Evolutionary conservation across 1,139 yeast species (phyloP), one percentile per base, ranked within the genome.

Genomic region (Yueomyces sp.): DNA sequence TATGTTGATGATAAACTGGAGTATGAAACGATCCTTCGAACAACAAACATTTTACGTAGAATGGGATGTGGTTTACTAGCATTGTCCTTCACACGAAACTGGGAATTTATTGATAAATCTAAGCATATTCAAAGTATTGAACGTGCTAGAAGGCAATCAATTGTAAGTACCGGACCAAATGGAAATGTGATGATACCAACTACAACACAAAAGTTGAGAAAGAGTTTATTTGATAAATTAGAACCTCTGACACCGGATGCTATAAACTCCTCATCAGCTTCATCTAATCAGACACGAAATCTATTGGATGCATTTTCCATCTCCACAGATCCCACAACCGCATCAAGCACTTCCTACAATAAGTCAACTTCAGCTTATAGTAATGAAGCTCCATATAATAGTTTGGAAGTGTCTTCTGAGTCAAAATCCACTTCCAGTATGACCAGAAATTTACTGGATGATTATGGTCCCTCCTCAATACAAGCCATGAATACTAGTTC

Each of bases 41-140:
- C 81, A 5, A 72, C 83, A 9, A 66, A 72, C 39, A 81, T 85
- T 45, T 84, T 86, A 54, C 69, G 76, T 11, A 69, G 95, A 46
- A 86, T 89, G 95, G 97, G 97, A 0, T 89, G 97, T 64, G 95
- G 89, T 52, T 74, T 78, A 49, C 60, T 89, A 39, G 79, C 89
- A 0, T 57, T 84, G 25, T 70, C 78, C 39, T 59, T 87, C 41
- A 65, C 83, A 3, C 67, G 67, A 41, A 75, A 74, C 46, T 89
- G 96, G 96, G 64, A 65, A 32, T 89, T 87, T 55, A 61, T 69
- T 32, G 60, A 57, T 29, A 60, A 52, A 36, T 39, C 49, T 8
- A 47, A 41, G 42, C 44, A 42, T 36, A 39, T 34, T 4, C 41
- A n/a, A 11, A 5, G n/a, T 9, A 9, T 33, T 4, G 35, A 33